These are phyloP conservation scores for Diplodia intermedia DNA, from an alignment of 2,329 filamentous ascomycete species.

Conservation along the genomic window DNA sequence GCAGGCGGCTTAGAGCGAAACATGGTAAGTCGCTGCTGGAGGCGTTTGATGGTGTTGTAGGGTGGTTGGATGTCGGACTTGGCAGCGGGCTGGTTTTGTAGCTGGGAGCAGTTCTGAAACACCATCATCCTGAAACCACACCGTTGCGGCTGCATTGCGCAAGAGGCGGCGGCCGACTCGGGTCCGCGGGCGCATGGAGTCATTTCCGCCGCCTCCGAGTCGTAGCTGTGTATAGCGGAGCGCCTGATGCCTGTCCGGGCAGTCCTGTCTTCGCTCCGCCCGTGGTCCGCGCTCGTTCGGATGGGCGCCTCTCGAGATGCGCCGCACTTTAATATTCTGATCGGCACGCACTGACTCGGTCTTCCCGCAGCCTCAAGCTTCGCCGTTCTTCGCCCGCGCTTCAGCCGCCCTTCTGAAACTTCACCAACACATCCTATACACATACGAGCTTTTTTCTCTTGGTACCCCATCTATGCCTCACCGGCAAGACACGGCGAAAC, in stretches of 20 bases:
- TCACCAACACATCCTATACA: not conserved
- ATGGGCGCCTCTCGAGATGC: not conserved
- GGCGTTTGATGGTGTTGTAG: slow-evolving; percentile 1
- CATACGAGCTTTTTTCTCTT: not conserved
- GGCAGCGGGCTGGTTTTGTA: slow-evolving; percentile 11
- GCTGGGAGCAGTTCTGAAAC: not conserved
- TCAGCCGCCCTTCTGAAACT: not conserved
- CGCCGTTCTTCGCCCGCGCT: not conserved
- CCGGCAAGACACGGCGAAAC: not conserved
- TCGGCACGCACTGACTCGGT: slow-evolving; percentile 8
- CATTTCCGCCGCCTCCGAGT: not conserved
- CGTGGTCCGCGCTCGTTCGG: not conserved
- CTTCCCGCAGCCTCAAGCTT: not conserved
- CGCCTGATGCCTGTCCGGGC: slow-evolving; percentile 1
- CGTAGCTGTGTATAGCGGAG: not conserved
- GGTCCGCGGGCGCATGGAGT: not conserved
- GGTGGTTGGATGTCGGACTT: not conserved
- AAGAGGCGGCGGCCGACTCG: not conserved
- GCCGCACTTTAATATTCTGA: not conserved
- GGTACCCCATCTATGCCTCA: not conserved
- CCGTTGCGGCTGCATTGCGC: slow-evolving; percentile 3
- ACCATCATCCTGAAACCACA: not conserved
- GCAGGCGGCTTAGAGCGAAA: too few relatives aligned
- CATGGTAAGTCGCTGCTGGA: not conserved
- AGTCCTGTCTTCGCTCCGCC: not conserved